A percentile compares a stretch with the other conserved stretches of the same genome.
Evolutionary conservation across 129 eudicot genomes (phyloP).

Genomic region (Flaveria sonorensis): DNA sequence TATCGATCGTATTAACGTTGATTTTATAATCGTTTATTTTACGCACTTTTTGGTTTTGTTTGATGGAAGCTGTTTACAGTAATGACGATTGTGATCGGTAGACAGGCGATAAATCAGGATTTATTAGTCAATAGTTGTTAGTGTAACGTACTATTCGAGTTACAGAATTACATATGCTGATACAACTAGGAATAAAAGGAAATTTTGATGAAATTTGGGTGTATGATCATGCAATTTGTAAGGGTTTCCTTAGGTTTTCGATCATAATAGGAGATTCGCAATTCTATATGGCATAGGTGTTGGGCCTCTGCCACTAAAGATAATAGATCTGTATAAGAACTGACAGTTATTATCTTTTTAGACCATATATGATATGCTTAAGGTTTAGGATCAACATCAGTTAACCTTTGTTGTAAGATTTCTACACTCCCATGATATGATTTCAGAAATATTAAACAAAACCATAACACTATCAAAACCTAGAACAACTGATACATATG

Average conservation of each 20-base stretch:
- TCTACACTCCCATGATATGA: neutral
- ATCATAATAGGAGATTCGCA: neutral
- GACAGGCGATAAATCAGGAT: neutral
- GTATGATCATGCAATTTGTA: neutral
- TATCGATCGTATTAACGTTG: neutral
- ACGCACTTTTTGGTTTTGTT: conserved; percentile 2
- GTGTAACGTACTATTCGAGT: neutral
- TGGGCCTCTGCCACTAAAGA: neutral
- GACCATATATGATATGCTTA: neutral
- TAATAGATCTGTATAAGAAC: conserved; percentile 1
- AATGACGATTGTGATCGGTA: conserved; percentile 1
- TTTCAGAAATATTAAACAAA: neutral
- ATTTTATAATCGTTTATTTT: conserved; percentile 9
- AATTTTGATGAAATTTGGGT: neutral
- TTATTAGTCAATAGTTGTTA: neutral
- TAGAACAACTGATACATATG: neutral
- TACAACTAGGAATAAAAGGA: neutral
- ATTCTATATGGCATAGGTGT: neutral
- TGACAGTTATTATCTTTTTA: neutral
- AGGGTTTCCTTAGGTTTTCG: neutral
- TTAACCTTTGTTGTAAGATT: neutral
- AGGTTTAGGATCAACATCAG: neutral
- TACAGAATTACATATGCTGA: neutral
- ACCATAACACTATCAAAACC: neutral
- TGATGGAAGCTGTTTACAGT: neutral